Evolutionary conservation across 495 filamentous ascomycete species (phyloP), one percentile per base, ranked within the genome.

Genomic region (Letharia columbiana): DNA sequence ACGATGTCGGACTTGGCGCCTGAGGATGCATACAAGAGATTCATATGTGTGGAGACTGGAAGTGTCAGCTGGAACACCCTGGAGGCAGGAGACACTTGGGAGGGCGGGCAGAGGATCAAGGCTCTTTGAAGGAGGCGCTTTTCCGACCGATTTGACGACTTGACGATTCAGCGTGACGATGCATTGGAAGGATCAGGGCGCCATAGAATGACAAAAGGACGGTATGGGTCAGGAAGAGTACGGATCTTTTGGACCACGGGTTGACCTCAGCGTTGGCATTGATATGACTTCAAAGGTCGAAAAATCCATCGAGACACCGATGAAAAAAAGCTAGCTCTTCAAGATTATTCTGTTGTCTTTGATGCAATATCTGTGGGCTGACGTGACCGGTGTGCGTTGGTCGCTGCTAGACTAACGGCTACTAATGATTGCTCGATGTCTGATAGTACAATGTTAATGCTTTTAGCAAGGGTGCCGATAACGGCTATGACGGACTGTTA

Each of bases 41-140:
- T 98, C 91, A 77, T 98, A 60, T 97, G 93, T 75, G 85, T 98
- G 58, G 95, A 98, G 78, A 88, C 92, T 10, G 94, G 95, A 3
- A 81, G 87, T 1, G 94, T 99, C 18, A 83, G 79, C 7, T 97
- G 91, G 91, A 85, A 87, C 76, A 87, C 83, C 15, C 78, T 99
- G 65, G 95, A 97, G 74, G 83, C 83, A 13, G 90, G 90, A 12
- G 94, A 96, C 71, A 86, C 87, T 12, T 96, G 91, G 81, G 91
- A 96, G 77, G 94, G 91, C 12, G 91, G 90, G 35, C 89, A 94
- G 83, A 85, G 86, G 54, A 89, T 96, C 64, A 76, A 70, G 60
- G 64, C 66, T 12, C 40, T 69, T 11, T 73, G 63, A 68, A 33
- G 31, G 41, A 42, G 49, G 64, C 44, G 44, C 18, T 23, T 12